Conservation (phyloP, 2,329 filamentous ascomycete genomes). For the Sporothrix pseudoabietina region DNA sequence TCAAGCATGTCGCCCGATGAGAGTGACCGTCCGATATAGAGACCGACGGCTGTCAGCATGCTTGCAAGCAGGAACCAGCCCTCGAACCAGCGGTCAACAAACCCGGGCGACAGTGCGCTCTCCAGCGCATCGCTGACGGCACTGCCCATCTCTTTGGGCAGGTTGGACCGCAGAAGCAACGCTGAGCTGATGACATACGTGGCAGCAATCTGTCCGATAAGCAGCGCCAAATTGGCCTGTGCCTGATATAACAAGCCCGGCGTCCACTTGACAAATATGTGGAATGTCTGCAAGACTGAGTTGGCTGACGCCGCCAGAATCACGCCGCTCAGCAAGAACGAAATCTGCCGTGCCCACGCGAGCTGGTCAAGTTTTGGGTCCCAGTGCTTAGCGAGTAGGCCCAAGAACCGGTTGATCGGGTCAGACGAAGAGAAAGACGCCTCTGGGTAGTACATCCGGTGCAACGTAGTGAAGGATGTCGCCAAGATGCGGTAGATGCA, state of each 20-base stretch:
- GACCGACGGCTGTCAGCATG: conserved; percentile 65
- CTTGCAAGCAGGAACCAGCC: conserved; percentile 78
- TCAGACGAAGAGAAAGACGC: conserved; percentile 69
- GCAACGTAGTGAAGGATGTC: conserved; percentile 67
- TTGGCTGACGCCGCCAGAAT: conserved; percentile 82
- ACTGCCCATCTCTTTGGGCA: conserved; percentile 74
- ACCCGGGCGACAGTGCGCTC: conserved; percentile 70
- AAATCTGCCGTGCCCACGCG: conserved; percentile 83
- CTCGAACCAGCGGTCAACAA: conserved; percentile 85
- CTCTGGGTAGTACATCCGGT: conserved; percentile 55
- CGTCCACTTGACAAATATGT: conserved; percentile 74
- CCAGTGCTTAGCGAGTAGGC: conserved; percentile 79
- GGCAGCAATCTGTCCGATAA: conserved; percentile 77
- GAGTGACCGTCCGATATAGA: conserved; percentile 71
- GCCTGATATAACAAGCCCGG: conserved; percentile 72
- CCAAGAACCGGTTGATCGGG: conserved; percentile 80
- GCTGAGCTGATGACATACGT: conserved; percentile 84
- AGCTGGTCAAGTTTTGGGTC: conserved; percentile 79
- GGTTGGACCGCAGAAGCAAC: conserved; percentile 73
- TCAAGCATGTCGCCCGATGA: conserved; percentile 42
- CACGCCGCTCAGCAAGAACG: conserved; percentile 78
- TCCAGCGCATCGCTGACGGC: conserved; percentile 77
- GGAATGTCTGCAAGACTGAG: conserved; percentile 81
- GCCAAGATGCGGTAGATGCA: conserved; percentile 81
- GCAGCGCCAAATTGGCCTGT: conserved; percentile 75